Conservation (phyloP, 768 basidiomycete species). For the Kwoniella mangroviensis region DNA sequence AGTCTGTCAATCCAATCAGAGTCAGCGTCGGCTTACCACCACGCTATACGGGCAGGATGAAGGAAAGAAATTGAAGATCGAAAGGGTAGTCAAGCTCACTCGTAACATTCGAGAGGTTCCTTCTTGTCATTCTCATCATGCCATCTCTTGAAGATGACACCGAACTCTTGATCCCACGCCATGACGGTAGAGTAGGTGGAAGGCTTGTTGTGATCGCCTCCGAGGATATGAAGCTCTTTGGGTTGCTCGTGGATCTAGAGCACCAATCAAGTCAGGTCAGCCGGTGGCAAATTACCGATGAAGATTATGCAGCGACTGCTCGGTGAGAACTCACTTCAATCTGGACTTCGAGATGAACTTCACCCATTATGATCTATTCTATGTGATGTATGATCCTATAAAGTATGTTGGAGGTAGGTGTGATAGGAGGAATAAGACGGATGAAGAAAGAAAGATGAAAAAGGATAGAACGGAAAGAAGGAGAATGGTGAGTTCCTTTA, state of each 20-base stretch:
- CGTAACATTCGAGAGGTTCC: slow-evolving; percentile 2
- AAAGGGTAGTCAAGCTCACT: not conserved
- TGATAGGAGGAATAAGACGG: not conserved
- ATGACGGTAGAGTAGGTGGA: slow-evolving; percentile 4
- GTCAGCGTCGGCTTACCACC: not conserved
- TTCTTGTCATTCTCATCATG: slow-evolving; percentile 1
- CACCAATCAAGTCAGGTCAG: not conserved
- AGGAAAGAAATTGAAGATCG: not conserved
- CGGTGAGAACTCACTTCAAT: not conserved
- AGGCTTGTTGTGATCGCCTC: not conserved
- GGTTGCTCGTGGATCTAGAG: slow-evolving; percentile 2
- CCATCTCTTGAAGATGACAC: slow-evolving; percentile 9
- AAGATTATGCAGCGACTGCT: not conserved
- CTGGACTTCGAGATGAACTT: slow-evolving; percentile 14
- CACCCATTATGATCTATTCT: slow-evolving; percentile 4
- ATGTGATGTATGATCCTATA: not conserved
- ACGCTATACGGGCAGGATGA: not conserved
- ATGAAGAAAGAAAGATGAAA: not conserved
- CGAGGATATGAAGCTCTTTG: not conserved
- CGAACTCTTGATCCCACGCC: slow-evolving; percentile 13
- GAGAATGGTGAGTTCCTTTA: not conserved
- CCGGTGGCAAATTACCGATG: not conserved
- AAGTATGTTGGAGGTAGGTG: not conserved
- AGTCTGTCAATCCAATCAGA: not conserved
- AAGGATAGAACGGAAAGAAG: not conserved